Evolutionary conservation across 805 yeast species (phyloP).

Genomic region (Debaryomyces hansenii): DNA sequence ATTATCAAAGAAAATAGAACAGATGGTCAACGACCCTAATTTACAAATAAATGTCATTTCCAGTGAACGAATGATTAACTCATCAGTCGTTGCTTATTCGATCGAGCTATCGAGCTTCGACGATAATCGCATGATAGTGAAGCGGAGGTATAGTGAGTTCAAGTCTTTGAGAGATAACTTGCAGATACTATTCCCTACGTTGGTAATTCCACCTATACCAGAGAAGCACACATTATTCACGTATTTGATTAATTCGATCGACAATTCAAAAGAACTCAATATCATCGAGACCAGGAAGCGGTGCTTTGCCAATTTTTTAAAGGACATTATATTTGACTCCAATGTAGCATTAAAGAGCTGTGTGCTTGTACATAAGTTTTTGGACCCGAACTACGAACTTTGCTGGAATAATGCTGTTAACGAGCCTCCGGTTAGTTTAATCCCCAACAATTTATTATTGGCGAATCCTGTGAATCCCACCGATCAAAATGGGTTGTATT

Average conservation of each 20-base stretch:
- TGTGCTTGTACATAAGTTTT: conserved; percentile 43
- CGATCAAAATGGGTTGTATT: conserved; percentile 52
- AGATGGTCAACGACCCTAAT: conserved; percentile 25
- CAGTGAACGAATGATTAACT: conserved; percentile 35
- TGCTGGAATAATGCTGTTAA: conserved; percentile 53
- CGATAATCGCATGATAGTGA: conserved; percentile 29
- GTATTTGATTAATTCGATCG: conserved; percentile 40
- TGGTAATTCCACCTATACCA: conserved; percentile 45
- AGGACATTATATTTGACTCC: conserved; percentile 35
- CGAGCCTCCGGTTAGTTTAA: conserved; percentile 43
- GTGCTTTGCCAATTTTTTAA: conserved; percentile 44
- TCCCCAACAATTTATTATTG: conserved; percentile 49
- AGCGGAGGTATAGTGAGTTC: conserved; percentile 44
- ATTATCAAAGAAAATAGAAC: conserved; percentile 29
- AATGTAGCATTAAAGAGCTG: conserved; percentile 32
- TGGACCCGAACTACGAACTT: conserved; percentile 50
- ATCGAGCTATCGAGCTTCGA: conserved; percentile 24
- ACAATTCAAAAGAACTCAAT: conserved; percentile 32
- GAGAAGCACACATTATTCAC: conserved; percentile 49
- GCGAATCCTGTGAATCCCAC: conserved; percentile 53
- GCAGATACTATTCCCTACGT: conserved; percentile 38
- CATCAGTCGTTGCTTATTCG: conserved; percentile 38
- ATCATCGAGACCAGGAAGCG: conserved; percentile 51
- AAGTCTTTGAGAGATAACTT: conserved; percentile 41
- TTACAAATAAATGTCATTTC: conserved; percentile 30